Evolutionary conservation across 345 rosid species (phyloP).

Genomic region (Atalantia buxifolia): DNA sequence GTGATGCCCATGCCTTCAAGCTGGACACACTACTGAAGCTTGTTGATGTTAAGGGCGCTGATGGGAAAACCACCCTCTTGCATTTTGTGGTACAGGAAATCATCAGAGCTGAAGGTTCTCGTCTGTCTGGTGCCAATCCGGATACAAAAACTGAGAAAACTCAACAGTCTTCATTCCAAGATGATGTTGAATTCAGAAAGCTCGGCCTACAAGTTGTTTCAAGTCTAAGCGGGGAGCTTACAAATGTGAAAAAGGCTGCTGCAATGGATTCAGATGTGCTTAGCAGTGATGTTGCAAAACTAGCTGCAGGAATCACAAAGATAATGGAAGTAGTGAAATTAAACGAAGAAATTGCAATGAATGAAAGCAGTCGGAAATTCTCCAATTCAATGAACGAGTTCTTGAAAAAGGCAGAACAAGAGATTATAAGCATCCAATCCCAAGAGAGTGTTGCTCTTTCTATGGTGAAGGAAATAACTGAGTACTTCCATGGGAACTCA

Average conservation of each 20-base stretch:
- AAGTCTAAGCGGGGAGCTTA: constrained; percentile 72
- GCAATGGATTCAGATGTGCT: constrained; percentile 77
- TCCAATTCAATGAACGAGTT: constrained; percentile 59
- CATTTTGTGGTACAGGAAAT: constrained; percentile 96
- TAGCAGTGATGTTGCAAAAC: constrained; percentile 48
- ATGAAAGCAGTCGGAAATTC: constrained; percentile 42
- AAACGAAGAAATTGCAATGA: constrained; percentile 27
- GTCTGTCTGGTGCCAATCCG: constrained; percentile 35
- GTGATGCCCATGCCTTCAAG: constrained; percentile 95
- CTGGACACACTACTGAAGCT: constrained; percentile 88
- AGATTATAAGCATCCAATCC: constrained; percentile 51
- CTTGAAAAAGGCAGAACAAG: constrained; percentile 64
- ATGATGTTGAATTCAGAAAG: constrained; percentile 67
- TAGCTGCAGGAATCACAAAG: constrained; percentile 50
- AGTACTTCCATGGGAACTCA: constrained; percentile 88
- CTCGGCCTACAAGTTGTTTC: constrained; percentile 88
- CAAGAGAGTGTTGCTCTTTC: constrained; percentile 40
- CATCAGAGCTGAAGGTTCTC: constrained; percentile 73
- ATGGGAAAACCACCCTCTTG: constrained; percentile 85
- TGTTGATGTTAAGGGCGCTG: constrained; percentile 81
- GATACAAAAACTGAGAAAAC: constrained; percentile 29
- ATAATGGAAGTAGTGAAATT: constrained; percentile 47
- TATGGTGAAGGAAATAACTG: constrained; percentile 73
- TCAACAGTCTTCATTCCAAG: constrained; percentile 41
- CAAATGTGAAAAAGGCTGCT: constrained; percentile 84